phyloP scores from a whole-genome alignment of 1,139 yeast genomes.

The Zygotorulaspora mrakii region DNA sequence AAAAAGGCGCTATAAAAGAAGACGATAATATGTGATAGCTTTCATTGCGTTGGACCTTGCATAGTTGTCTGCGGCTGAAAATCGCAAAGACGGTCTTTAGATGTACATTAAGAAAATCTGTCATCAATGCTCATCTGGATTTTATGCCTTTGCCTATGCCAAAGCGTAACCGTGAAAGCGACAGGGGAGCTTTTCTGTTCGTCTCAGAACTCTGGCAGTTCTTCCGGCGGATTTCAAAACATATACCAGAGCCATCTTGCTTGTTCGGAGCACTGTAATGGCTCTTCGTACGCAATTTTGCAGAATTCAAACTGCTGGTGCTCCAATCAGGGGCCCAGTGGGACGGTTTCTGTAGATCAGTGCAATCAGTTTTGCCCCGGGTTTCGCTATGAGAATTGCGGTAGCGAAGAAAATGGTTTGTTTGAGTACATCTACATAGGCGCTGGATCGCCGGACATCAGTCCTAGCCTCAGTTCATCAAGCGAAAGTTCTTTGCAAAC shows the following conservation, averaged over 20 bases:
- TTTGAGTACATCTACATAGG: conserved; percentile 25
- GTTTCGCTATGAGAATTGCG: conserved; percentile 19
- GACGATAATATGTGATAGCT: no score
- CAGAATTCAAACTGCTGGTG: conserved; percentile 26
- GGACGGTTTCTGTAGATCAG: conserved; percentile 15
- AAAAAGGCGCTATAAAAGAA: no score
- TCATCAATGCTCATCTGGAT: conserved; percentile 1
- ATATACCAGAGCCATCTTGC: conserved; percentile 24
- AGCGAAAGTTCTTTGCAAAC: not conserved
- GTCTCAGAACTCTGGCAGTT: conserved; percentile 11
- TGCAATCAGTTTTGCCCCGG: conserved; percentile 23
- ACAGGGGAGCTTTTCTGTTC: conserved; percentile 11
- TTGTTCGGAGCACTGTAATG: conserved; percentile 20
- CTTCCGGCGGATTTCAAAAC: conserved; percentile 9
- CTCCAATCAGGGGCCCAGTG: conserved; percentile 18
- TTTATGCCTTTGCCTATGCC: conserved; percentile 1
- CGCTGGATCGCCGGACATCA: conserved; percentile 2
- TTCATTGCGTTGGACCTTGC: no score
- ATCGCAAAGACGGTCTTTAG: not conserved
- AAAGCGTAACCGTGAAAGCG: conserved; percentile 6
- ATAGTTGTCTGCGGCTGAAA: conserved; percentile 2
- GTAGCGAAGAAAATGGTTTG: conserved; percentile 16
- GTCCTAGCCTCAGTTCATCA: not conserved
- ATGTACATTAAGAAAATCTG: not conserved
- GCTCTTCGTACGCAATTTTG: conserved; percentile 23